Base-by-base conservation (phyloP, 2,329 filamentous ascomycete genomes). In the Dryadomyces quercivorus region DNA sequence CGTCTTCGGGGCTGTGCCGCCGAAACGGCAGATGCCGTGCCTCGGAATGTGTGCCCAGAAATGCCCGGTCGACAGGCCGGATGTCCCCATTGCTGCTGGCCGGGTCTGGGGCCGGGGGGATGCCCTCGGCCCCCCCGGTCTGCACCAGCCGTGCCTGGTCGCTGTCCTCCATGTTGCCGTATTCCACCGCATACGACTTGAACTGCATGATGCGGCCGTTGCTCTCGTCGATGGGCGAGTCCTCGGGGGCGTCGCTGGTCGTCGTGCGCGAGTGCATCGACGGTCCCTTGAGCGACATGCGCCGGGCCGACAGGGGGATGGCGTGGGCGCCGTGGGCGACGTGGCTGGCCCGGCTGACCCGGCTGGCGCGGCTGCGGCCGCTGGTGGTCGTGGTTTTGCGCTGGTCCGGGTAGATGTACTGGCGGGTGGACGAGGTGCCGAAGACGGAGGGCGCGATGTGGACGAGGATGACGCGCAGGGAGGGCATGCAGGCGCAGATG, bases 401-500 rank as follows among this genome's bases (percentile, higher is more conserved):
- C 20, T 50, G 22, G n/a, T 22, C 7, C n/a, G 31, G 18, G 26
- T 50, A 38, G 55, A 54, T n/a, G 42, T 56, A 51, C 36, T 52
- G 22, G 46, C 12, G 36, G 3, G n/a, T 13, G 31, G 22, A 18
- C 5, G 40, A 31, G 5, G 18, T 42, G 18, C 59, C 60, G 9
- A 58, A 54, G 8, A 63, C 49, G 2, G 20, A 16, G 3, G 65
- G 65, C 58, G 65, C 65, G 20, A 63, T n/a, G 50, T 61, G 62
- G 2, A 64, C 60, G 12, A 66, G 57, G n/a, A 67, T 49, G 8
- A 66, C 59, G 3, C 65, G 63, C 2, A 65, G 31, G 0, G 62
- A 56, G 1, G 67, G 67, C 63, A 69, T 63, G 59, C 65, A 68
- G 5, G 65, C 59, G 56, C 66, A 69, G 16, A 69, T 65, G 56